Evolutionary conservation across 2,329 filamentous ascomycete species (phyloP), one percentile per base, ranked within the genome.

Genomic region (Neonectria magnoliae): DNA sequence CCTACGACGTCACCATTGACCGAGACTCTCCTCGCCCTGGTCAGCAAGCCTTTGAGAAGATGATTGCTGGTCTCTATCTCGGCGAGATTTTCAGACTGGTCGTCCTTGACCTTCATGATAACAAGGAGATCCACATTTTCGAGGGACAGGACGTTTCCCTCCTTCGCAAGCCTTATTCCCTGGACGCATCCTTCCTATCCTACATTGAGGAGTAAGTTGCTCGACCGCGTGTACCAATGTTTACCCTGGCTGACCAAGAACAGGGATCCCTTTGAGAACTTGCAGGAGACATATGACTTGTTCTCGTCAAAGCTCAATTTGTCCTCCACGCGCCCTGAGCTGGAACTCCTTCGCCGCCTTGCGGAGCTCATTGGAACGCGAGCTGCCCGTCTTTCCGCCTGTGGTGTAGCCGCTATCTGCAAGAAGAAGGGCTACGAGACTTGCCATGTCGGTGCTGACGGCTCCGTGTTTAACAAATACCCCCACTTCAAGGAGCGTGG

Each of bases 391-490:
- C 88, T 99, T 57, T 97, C 94, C 16, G 91, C 95, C 27, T 98
- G 96, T 76, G 96, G 96, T 81, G 93, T 99, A 59, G 94, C 95
- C 13, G 96, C 95, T 63, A 98, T 99, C 76, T 94, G 92, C 87
- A 97, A 91, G 83, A 98, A 98, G 90, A 98, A 98, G 88, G 87
- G 88, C 71, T 95, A 94, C 80, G 82, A 91, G 76, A 87, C 88
- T 41, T 97, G 93, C 83, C 96, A 98, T 80, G 96, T 99, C 45
- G 96, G 96, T 74, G 96, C 96, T 56, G 96, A 99, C 77, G 96
- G 96, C 41, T 97, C 93, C 18, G 95, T 99, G 59, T 99, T 99
- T 85, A 98, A 97, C 87, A 98, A 98, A 80, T 99, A 99, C 82
- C 96, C 96, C 13, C 92, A 97, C 82, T 99, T 99, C 88, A 98